Percentiles rank a stretch among this genome's conserved stretches.
These are phyloP conservation scores for Diaporthe vexans DNA, from an alignment of 2,329 filamentous ascomycete genomes.

Conservation along the genomic window DNA sequence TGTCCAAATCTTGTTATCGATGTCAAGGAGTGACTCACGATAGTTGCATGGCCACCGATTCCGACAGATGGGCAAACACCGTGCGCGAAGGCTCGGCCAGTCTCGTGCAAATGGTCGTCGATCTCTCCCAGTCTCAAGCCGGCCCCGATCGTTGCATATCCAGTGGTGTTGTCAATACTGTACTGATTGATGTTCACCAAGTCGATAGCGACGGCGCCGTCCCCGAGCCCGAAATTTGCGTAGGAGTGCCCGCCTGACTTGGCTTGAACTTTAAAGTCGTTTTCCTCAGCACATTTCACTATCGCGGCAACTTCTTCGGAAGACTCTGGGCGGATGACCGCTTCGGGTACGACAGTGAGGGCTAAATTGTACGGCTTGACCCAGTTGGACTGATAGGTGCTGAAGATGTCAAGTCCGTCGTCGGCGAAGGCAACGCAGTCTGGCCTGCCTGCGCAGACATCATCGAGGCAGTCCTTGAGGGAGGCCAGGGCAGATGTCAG, in stretches of 20 bases:
- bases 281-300: constrained; percentile 68
- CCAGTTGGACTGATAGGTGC: constrained; percentile 61
- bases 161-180: constrained; percentile 64
- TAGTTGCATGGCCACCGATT: constrained; percentile 70
- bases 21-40: constrained; percentile 53
- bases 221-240: constrained; percentile 54
- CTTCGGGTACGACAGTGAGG: constrained; percentile 63
- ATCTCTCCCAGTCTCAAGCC: constrained; percentile 67
- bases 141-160: constrained; percentile 68
- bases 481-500: constrained; percentile 39
- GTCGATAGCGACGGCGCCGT: constrained; percentile 68
- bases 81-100: constrained; percentile 70
- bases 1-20: neutral
- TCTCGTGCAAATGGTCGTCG: constrained; percentile 63
- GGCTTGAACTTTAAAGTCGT: constrained; percentile 69
- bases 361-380: constrained; percentile 68
- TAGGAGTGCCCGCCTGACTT: constrained; percentile 77
- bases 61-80: constrained; percentile 72
- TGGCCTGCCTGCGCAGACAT: constrained; percentile 59
- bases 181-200: constrained; percentile 67
- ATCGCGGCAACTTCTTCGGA: constrained; percentile 68
- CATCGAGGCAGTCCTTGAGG: constrained; percentile 60
- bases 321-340: constrained; percentile 68
- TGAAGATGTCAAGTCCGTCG: constrained; percentile 49
- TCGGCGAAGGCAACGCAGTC: constrained; percentile 63